Evolutionary conservation across 129 eudicot species (phyloP), one percentile per base, ranked within the genome.

Genomic region (Silybum marianum): DNA sequence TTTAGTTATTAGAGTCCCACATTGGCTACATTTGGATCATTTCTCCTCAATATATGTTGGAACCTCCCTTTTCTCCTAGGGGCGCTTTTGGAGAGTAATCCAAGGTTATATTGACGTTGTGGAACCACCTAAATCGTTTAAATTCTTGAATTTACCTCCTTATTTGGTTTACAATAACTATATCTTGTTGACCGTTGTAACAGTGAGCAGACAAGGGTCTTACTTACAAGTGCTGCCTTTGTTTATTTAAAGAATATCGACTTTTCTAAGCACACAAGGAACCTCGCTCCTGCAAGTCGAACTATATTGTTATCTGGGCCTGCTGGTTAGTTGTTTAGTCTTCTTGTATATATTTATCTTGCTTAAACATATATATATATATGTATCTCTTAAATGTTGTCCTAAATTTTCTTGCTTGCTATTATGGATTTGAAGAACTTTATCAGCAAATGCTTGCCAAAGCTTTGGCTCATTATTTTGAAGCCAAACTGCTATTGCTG

Each of bases 361-460:
- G 76, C 36, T 48, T 58, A 34, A 21, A 73, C n/a, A 44, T 23
- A 23, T 19, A 63, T 71, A 18, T 71, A 23, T 25, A 25, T 25
- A 44, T 22, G 14, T n/a, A 63, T 72, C 12, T 72, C 25, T 25
- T 63, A 63, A 12, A 68, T 58, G 14, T 10, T 77, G 63, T 14
- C 36, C 69, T 75, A 60, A 51, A 39, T 40, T 71, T 39, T 30
- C 71, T 78, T 62, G 25, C 13, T 71, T 40, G 21, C 72, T 72
- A 73, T 62, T 72, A 69, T 62, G 54, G 28, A 9, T 72, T 73
- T 88, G 84, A 76, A 95, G 99, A 95, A 87, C 88, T 86, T 58
- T 95, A 92, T 81, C 98, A 93, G 86, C 98, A 93, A 86, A 90
- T 90, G 98, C 97, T 93, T 84, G 98, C 91, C 9, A 95, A 95